phyloP scores from a whole-genome alignment of 2,329 filamentous ascomycete genomes.

The Aspergillus sp. region DNA sequence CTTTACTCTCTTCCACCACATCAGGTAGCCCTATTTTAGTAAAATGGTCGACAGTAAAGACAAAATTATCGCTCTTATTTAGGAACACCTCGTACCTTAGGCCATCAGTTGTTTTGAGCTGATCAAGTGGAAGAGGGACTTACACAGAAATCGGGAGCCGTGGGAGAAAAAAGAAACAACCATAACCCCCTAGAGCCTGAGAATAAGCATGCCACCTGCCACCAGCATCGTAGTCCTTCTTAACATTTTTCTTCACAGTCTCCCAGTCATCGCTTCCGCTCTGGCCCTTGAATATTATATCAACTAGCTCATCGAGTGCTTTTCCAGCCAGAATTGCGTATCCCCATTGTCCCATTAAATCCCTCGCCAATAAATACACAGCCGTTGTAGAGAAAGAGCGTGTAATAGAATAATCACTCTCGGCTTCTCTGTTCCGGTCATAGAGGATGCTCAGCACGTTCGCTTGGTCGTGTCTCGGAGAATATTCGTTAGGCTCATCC shows the following conservation, averaged over 20 bases:
- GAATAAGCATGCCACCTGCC: background rate
- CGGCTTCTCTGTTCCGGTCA: background rate
- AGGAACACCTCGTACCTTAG: background rate
- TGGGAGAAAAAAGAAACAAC: background rate
- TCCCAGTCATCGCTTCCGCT: background rate
- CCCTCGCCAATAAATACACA: background rate
- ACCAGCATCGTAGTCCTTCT: background rate
- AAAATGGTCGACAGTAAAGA: background rate
- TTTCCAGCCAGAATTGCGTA: background rate
- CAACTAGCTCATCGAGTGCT: background rate
- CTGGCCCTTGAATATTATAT: background rate
- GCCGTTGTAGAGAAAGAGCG: background rate
- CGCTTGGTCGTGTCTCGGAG: background rate
- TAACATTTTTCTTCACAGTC: background rate
- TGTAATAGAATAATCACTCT: background rate
- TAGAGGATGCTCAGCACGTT: background rate
- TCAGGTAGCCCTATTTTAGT: background rate
- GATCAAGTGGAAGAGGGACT: background rate
- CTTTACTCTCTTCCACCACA: background rate
- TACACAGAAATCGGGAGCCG: background rate
- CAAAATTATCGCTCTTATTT: background rate
- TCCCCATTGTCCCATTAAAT: background rate
- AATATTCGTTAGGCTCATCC: background rate
- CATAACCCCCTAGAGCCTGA: background rate
- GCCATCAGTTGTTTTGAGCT: background rate